Conservation (phyloP, 345 rosid genomes). For the Physaria fendleri region DNA sequence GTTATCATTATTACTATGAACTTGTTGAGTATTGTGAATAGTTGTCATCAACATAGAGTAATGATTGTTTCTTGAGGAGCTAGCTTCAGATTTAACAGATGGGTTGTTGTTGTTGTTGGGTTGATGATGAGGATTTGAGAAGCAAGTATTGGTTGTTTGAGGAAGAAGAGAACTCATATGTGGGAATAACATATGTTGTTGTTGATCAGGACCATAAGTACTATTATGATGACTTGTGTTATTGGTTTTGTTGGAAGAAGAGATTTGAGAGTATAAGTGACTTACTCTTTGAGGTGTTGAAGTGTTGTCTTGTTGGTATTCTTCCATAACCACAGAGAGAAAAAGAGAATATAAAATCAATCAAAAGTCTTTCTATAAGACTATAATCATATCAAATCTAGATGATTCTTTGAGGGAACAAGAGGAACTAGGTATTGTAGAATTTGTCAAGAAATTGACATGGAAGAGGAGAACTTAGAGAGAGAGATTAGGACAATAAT, state of each 20-base stretch:
- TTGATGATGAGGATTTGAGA: constrained; percentile 43
- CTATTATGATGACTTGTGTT: constrained; percentile 27
- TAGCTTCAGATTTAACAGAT: constrained; percentile 71
- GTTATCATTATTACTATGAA: constrained; percentile 23
- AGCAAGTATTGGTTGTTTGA: constrained; percentile 43
- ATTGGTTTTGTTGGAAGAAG: constrained; percentile 50
- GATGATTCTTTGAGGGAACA: constrained; percentile 25
- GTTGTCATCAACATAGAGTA: constrained; percentile 53
- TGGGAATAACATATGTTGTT: constrained; percentile 31
- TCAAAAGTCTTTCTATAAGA: constrained; percentile 34
- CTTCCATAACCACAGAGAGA: constrained; percentile 59
- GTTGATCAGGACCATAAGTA: constrained; percentile 22
- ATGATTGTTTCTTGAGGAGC: constrained; percentile 45
- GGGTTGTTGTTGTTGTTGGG: constrained; percentile 25
- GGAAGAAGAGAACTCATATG: constrained; percentile 31
- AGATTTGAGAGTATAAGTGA: constrained; percentile 62
- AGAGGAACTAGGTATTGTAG: constrained; percentile 14
- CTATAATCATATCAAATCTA: constrained; percentile 34
- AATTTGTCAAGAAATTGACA: no score
- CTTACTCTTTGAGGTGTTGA: constrained; percentile 48
- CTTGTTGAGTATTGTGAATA: constrained; percentile 41
- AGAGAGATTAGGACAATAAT: constrained; percentile 34
- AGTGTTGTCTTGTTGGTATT: constrained; percentile 55
- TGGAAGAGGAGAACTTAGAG: constrained; percentile 51
- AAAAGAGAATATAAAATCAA: constrained; percentile 22